Evolutionary conservation across 1,284 basidiomycete species (phyloP).

Genomic region (Microbotryum silenes-acaulis): DNA sequence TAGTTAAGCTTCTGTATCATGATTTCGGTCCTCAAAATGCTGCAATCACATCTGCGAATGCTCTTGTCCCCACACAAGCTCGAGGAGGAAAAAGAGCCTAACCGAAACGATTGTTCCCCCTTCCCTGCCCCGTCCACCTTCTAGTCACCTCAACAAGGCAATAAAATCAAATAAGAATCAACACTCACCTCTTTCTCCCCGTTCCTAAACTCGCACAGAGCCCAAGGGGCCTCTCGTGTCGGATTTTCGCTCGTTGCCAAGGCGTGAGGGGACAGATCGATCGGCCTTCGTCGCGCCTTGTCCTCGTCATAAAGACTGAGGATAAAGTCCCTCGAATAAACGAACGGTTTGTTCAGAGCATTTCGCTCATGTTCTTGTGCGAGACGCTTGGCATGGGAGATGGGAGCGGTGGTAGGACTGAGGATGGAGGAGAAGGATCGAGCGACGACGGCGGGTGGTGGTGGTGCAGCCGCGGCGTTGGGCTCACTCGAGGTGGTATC

Average conservation of each 20-base stretch:
- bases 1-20: too few relatives aligned
- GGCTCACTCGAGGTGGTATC: background rate
- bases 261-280: slow-evolving; percentile 28
- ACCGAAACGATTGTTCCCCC: too few relatives aligned
- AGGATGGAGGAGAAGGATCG: slow-evolving; percentile 31
- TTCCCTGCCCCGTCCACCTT: too few relatives aligned
- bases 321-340: slow-evolving; percentile 31
- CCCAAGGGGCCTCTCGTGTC: slow-evolving; percentile 22
- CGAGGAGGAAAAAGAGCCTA: too few relatives aligned
- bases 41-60: too few relatives aligned
- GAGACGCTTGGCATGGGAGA: background rate
- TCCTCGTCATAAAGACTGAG: slow-evolving; percentile 31
- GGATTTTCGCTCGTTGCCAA: slow-evolving; percentile 12
- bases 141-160: too few relatives aligned
- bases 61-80: too few relatives aligned
- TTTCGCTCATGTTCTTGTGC: background rate
- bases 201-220: slow-evolving; percentile 26
- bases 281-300: slow-evolving; percentile 25
- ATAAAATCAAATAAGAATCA: too few relatives aligned
- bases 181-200: slow-evolving; percentile 30
- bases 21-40: too few relatives aligned
- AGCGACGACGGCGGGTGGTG: background rate
- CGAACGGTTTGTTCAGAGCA: slow-evolving; percentile 21
- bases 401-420: slow-evolving; percentile 10
- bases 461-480: background rate